Evolutionary conservation across 257 asterid species (phyloP).

Genomic region (Lithospermum erythrorhizon): DNA sequence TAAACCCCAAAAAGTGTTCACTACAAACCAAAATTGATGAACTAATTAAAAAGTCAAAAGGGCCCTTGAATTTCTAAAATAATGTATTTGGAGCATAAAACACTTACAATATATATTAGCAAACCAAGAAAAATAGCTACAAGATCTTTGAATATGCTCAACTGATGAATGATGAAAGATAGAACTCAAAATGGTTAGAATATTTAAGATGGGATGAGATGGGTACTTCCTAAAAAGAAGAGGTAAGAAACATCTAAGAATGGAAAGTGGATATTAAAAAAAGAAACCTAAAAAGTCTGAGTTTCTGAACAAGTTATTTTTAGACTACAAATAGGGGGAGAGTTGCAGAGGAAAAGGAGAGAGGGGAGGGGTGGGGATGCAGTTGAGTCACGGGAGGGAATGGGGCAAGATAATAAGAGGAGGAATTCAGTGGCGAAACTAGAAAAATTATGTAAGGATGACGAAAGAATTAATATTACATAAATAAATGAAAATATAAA

Average conservation of each 20-base stretch:
- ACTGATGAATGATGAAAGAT: not conserved
- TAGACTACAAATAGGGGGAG: conserved; percentile 3
- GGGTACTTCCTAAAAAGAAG: not conserved
- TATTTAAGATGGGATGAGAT: conserved; percentile 3
- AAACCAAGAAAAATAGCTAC: not conserved
- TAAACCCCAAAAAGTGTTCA: conserved; percentile 36
- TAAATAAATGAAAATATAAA: too few relatives aligned
- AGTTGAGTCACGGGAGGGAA: conserved; percentile 51
- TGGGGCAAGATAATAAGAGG: not conserved
- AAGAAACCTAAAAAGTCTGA: conserved; percentile 8
- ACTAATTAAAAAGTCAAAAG: conserved; percentile 8
- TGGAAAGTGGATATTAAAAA: conserved; percentile 12
- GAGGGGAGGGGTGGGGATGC: conserved; percentile 9
- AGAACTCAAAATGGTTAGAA: not conserved
- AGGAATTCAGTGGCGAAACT: too few relatives aligned
- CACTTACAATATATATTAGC: not conserved
- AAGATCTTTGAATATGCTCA: not conserved
- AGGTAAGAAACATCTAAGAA: conserved; percentile 20
- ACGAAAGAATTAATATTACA: too few relatives aligned
- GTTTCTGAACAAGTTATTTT: conserved; percentile 12
- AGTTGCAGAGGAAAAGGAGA: conserved; percentile 4
- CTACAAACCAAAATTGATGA: conserved; percentile 13
- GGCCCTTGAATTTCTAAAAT: conserved; percentile 15
- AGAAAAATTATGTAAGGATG: too few relatives aligned
- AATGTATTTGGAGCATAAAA: not conserved